phyloP scores from a whole-genome alignment of 257 asterid genomes.

The Osmanthus fragrans region DNA sequence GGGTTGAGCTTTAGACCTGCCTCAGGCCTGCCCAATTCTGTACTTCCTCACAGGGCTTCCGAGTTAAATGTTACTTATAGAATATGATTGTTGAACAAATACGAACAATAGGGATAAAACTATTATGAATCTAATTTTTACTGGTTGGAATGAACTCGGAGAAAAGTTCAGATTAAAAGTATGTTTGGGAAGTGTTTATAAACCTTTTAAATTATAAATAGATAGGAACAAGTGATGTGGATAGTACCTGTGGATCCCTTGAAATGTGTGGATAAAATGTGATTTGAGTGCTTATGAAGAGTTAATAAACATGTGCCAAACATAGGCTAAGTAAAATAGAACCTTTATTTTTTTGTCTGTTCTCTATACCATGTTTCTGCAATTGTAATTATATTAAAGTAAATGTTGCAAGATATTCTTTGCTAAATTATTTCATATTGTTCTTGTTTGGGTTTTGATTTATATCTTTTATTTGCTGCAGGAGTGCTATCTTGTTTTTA shows the following conservation, averaged over 20 bases:
- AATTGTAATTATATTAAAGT: neutral
- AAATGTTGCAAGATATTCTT: neutral
- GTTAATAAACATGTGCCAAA: too few relatives aligned
- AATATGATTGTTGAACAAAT: neutral
- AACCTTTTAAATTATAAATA: too few relatives aligned
- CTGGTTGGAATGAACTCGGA: neutral
- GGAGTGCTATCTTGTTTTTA: conserved; percentile 90
- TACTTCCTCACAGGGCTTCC: neutral
- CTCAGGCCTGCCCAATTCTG: neutral
- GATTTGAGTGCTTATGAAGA: too few relatives aligned
- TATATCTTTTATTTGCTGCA: conserved; percentile 20
- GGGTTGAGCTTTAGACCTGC: neutral
- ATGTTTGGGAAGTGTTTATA: too few relatives aligned
- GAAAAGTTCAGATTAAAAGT: neutral
- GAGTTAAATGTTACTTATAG: neutral
- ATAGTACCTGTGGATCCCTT: too few relatives aligned
- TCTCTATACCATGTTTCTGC: neutral
- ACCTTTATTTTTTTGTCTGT: neutral
- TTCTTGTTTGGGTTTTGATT: conserved; percentile 9
- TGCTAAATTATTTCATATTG: neutral
- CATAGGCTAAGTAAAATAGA: neutral
- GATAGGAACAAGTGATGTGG: too few relatives aligned
- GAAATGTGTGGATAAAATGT: too few relatives aligned
- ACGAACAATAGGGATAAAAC: neutral
- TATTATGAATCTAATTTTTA: neutral